Conservation (phyloP, 345 rosid genomes). For the Pelargonium nanum region DNA sequence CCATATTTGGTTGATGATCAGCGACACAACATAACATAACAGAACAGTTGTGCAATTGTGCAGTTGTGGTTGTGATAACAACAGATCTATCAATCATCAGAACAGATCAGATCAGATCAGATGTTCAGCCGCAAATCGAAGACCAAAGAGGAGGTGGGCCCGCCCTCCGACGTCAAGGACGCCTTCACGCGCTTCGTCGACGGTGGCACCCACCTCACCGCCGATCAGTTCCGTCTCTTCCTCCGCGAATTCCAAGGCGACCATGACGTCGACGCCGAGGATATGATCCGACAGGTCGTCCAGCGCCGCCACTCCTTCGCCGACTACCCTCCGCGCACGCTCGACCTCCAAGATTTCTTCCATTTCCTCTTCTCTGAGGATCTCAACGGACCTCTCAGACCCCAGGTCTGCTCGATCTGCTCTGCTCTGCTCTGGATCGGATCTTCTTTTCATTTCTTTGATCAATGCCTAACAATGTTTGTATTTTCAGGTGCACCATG, state of each 20-base stretch:
- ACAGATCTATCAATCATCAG: no score
- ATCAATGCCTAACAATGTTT: neutral
- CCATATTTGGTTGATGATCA: neutral
- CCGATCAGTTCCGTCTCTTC: conserved; percentile 46
- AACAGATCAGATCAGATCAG: neutral
- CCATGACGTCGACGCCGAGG: conserved; percentile 40
- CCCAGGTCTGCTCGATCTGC: conserved; percentile 19
- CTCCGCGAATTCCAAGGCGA: conserved; percentile 47
- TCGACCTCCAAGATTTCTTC: conserved; percentile 56
- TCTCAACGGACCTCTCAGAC: conserved; percentile 34
- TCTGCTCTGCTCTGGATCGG: neutral
- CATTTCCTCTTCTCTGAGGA: conserved; percentile 35
- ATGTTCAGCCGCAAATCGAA: conserved; percentile 63
- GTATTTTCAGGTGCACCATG: conserved; percentile 73
- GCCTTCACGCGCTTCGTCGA: conserved; percentile 37
- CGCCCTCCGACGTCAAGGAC: conserved; percentile 60
- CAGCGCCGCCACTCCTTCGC: conserved; percentile 6
- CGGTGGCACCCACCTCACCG: conserved; percentile 32
- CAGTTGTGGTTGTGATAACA: no score
- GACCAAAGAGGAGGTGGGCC: conserved; percentile 57
- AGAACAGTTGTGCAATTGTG: no score
- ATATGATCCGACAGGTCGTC: conserved; percentile 36
- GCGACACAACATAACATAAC: no score
- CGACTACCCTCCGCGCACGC: conserved; percentile 26
- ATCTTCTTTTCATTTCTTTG: conserved; percentile 1